phyloP scores from a whole-genome alignment of 2,329 filamentous ascomycete genomes.

The Phaeoacremonium minimum region DNA sequence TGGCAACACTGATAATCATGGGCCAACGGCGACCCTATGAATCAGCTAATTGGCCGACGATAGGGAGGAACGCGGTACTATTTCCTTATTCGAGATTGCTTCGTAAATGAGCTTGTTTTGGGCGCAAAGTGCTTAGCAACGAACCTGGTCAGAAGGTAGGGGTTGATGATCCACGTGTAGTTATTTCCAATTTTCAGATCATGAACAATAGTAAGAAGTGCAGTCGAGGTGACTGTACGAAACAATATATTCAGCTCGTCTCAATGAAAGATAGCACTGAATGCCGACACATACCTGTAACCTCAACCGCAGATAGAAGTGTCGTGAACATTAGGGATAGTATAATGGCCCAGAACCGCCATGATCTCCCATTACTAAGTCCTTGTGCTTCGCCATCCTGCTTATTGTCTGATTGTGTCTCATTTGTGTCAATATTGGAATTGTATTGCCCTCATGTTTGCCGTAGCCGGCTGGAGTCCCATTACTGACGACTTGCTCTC shows the following conservation, averaged over 20 bases:
- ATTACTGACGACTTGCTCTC: no score
- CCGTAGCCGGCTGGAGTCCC: no score
- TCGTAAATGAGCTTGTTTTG: not conserved
- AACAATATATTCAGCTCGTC: no score
- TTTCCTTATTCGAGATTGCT: no score
- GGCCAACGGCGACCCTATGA: conserved; percentile 38
- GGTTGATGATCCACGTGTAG: conserved; percentile 1
- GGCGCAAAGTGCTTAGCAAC: not conserved
- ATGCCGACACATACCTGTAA: no score
- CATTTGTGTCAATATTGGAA: no score
- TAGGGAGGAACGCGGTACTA: conserved; percentile 34
- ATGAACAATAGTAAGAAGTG: not conserved
- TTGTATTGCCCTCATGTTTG: no score
- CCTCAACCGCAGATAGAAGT: not conserved
- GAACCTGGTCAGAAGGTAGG: conserved; percentile 1
- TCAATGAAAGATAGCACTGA: no score
- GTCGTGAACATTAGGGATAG: not conserved
- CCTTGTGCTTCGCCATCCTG: no score
- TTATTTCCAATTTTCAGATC: not conserved
- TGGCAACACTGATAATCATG: conserved; percentile 29
- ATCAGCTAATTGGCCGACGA: conserved; percentile 36
- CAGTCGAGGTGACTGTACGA: not conserved
- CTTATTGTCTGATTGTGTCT: no score
- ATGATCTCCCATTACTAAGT: no score
- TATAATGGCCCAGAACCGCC: conserved; percentile 1